Evolutionary conservation across 768 basidiomycete species (phyloP).

Genomic region (Lactifluus pinguis): DNA sequence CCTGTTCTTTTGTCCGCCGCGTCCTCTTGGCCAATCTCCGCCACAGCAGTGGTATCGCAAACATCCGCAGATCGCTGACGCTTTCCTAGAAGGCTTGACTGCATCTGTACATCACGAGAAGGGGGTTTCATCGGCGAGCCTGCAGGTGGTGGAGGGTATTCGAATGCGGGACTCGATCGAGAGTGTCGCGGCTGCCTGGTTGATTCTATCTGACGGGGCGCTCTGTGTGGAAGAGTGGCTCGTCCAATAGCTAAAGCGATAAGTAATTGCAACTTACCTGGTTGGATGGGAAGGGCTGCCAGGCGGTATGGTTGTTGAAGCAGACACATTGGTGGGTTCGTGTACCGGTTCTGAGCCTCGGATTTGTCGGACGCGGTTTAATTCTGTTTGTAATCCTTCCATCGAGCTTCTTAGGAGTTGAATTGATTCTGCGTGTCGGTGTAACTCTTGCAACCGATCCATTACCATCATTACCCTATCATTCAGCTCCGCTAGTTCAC

Average conservation of each 20-base stretch:
- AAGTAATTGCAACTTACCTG: conserved; percentile 5
- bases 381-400: conserved; percentile 15
- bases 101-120: conserved; percentile 31
- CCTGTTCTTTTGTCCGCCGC: conserved; percentile 31
- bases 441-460: conserved; percentile 13
- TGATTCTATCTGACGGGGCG: conserved; percentile 3
- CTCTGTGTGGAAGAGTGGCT: neutral
- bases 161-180: conserved; percentile 15
- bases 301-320: conserved; percentile 1
- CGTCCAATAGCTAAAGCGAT: neutral
- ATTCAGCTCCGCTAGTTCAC: conserved; percentile 13
- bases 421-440: conserved; percentile 14
- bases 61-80: conserved; percentile 46
- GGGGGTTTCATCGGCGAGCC: conserved; percentile 16
- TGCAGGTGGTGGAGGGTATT: conserved; percentile 18
- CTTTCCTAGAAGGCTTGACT: conserved; percentile 49
- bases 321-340: conserved; percentile 7
- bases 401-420: conserved; percentile 12
- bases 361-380: conserved; percentile 6
- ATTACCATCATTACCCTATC: conserved; percentile 9
- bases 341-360: conserved; percentile 7
- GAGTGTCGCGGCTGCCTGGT: neutral
- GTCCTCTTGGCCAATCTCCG: conserved; percentile 33
- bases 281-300: conserved; percentile 2
- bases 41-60: conserved; percentile 33